Percentiles rank a stretch among this genome's conserved stretches.
Evolutionary conservation across 345 rosid genomes (phyloP).

Genomic region (Turritis glabra): DNA sequence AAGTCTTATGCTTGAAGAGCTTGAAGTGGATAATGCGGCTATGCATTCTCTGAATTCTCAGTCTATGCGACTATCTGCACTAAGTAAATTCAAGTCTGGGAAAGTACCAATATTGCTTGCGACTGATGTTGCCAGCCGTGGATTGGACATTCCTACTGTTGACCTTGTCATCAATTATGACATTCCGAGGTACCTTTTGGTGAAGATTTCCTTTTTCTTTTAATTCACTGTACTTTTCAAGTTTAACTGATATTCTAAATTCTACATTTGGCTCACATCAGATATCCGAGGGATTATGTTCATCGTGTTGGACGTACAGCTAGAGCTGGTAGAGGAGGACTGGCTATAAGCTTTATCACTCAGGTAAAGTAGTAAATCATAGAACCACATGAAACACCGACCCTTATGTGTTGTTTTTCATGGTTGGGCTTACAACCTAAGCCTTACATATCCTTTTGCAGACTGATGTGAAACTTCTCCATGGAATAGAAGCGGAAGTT

Average conservation of each 20-base stretch:
- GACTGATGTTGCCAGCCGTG: conserved; percentile 95
- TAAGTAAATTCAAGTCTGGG: conserved; percentile 86
- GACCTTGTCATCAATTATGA: conserved; percentile 95
- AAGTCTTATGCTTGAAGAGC: conserved; percentile 81
- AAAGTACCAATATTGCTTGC: conserved; percentile 74
- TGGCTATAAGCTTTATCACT: conserved; percentile 79
- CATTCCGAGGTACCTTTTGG: conserved; percentile 67
- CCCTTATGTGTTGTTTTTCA: conserved; percentile 5
- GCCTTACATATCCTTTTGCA: conserved; percentile 39
- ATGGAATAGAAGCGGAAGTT: conserved; percentile 72
- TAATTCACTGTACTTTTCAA: background rate
- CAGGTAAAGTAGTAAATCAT: conserved; percentile 50
- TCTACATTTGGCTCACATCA: conserved; percentile 32
- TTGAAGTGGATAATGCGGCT: conserved; percentile 71
- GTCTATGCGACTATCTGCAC: conserved; percentile 71
- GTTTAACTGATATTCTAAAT: background rate
- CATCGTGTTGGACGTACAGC: conserved; percentile 99
- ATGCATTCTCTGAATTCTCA: conserved; percentile 84
- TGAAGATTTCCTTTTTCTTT: background rate
- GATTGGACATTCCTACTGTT: conserved; percentile 95
- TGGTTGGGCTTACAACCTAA: conserved; percentile 18
- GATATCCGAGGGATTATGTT: conserved; percentile 87
- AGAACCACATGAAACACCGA: background rate
- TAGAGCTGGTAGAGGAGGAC: conserved; percentile 94
- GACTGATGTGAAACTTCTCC: conserved; percentile 76